Base-by-base conservation (phyloP, 1,284 basidiomycete genomes). In the Sporisorium scitamineum region DNA sequence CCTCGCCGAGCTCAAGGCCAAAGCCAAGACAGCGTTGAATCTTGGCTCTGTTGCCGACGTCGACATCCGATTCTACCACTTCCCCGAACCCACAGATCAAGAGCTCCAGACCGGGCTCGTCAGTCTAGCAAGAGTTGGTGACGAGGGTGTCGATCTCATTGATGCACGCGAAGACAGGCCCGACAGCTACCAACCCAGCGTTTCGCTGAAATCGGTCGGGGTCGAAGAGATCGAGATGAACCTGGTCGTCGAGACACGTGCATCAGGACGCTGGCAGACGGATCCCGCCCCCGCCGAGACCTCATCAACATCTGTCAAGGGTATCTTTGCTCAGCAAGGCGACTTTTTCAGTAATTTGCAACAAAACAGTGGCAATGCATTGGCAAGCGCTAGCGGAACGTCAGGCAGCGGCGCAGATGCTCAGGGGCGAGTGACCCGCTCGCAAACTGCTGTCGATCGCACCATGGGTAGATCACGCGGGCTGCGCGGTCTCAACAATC, bases 401-500 rank as follows among this genome's bases (percentile, higher is more conserved):
- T 22, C 58, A 16, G 52, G 24, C 27, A 45, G 42, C 13, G 24
- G 55, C 24, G 50, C 34, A 26, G 66, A 70, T 24, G 48, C 58
- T 34, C 62, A 61, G 51, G 68, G 74, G 67, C 53, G 78, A 85
- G 27, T 79, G 26, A 79, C 77, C n/a, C 67, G 78, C 11, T 78
- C 79, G 9, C 71, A 76, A 48, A 66, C 74, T 5, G 75, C 61
- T 10, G 16, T n/a, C 13, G 81, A 79, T 55, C 60, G 75, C 60
- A 72, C 26, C 61, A 70, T 54, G 57, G 79, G 52, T 65, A 76
- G 61, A 76, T 82, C 68, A 68, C 79, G 91, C 26, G 94, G 94
- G 1, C 92, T 93, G 1, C 88, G 95, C 18, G 95, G 95, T 32
- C 88, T 97, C 27, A 90, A 90, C 45, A 97, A 97, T 83, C 91